Evolutionary conservation across 2,329 filamentous ascomycete species (phyloP).

Genomic region (Talaromyces pinophilus): DNA sequence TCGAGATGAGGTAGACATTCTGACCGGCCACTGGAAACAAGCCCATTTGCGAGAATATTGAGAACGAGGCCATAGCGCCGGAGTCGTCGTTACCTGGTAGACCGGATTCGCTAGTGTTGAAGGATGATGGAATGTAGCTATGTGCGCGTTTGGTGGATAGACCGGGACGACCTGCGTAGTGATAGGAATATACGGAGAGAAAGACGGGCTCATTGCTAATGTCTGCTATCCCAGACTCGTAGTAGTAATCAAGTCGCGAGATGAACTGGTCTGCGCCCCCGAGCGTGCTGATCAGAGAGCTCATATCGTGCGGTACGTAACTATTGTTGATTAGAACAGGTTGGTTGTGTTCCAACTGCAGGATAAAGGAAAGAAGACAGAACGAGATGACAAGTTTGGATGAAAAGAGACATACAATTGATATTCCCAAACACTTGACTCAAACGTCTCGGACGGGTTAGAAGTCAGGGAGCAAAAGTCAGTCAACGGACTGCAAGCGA

Average conservation of each 20-base stretch:
- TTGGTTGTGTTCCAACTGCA: not conserved
- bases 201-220: constrained; percentile 66
- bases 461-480: constrained; percentile 34
- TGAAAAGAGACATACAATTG: constrained; percentile 45
- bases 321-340: constrained; percentile 50
- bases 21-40: constrained; percentile 68
- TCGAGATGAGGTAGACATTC: constrained; percentile 66
- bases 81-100: constrained; percentile 69
- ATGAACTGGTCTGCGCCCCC: constrained; percentile 61
- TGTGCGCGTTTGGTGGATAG: constrained; percentile 54
- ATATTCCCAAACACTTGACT: constrained; percentile 38
- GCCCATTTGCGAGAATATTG: constrained; percentile 66
- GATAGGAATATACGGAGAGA: constrained; percentile 65
- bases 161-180: constrained; percentile 65
- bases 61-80: constrained; percentile 68
- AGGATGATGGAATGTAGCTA: constrained; percentile 63
- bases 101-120: constrained; percentile 58
- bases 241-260: constrained; percentile 64
- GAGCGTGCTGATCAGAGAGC: constrained; percentile 56
- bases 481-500: constrained; percentile 37
- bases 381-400: not conserved
- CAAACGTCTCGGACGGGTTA: constrained; percentile 36
- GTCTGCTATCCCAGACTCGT: constrained; percentile 64
- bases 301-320: constrained; percentile 56
- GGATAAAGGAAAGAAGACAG: not conserved